These are phyloP conservation scores for Aspergillus flavus DNA, from an alignment of 2,329 filamentous ascomycete species.

Conservation along the genomic window DNA sequence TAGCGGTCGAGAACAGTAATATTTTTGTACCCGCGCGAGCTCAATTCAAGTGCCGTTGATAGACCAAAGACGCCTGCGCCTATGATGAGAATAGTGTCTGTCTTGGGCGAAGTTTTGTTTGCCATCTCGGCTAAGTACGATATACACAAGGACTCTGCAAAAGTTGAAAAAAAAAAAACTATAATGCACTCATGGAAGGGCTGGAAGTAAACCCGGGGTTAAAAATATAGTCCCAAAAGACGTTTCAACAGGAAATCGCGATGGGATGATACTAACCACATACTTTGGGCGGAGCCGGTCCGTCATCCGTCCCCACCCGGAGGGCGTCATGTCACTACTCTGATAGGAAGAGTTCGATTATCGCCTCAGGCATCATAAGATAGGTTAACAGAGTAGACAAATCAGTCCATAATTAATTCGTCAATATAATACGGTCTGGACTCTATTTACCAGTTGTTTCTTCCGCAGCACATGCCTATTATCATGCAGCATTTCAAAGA, in stretches of 20 bases:
- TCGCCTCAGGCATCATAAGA: no score
- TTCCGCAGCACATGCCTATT: background rate
- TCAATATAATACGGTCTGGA: no score
- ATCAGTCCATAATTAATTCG: background rate
- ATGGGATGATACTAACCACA: background rate
- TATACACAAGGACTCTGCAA: background rate
- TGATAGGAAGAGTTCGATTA: no score
- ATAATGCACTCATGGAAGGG: background rate
- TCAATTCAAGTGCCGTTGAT: constrained; percentile 67
- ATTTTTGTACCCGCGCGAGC: constrained; percentile 55
- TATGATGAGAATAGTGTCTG: constrained; percentile 63
- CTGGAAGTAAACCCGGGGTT: background rate
- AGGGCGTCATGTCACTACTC: background rate
- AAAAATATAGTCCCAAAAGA: background rate
- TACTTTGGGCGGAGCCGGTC: background rate
- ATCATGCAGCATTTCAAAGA: background rate
- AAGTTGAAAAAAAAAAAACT: background rate
- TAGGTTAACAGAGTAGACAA: no score
- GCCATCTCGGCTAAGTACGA: constrained; percentile 1
- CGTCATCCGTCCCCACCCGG: background rate
- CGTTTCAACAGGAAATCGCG: no score
- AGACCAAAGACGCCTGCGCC: constrained; percentile 70
- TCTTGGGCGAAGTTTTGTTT: constrained; percentile 7
- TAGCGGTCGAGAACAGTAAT: constrained; percentile 61
- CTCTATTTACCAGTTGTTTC: background rate